Evolutionary conservation across 192 early-diverging fungal genomes (phyloP).

Genomic region (Coemansia sp.): DNA sequence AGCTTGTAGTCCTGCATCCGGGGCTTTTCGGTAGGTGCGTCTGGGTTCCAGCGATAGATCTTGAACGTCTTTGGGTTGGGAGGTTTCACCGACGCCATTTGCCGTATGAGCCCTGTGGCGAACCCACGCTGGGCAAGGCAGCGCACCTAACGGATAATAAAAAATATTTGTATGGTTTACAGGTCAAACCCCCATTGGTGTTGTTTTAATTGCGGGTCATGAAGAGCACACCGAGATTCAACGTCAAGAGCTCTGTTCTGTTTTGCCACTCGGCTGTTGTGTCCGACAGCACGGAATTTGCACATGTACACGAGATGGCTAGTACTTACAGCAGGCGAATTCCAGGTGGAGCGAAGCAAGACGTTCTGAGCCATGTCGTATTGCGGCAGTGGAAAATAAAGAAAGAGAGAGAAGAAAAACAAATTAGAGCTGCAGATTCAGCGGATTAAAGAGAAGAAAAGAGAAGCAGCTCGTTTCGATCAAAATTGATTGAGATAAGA

Average conservation of each 20-base stretch:
- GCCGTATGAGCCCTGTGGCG: conserved; percentile 16
- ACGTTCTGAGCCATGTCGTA: conserved; percentile 17
- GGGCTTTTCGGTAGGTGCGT: conserved; percentile 84
- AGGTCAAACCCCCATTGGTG: not conserved
- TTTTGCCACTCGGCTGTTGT: not conserved
- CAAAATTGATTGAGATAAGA: not conserved
- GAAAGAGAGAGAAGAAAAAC: not conserved
- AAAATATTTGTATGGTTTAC: not conserved
- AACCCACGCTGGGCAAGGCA: conserved; percentile 34
- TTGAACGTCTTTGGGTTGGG: conserved; percentile 82
- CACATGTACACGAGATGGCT: not conserved
- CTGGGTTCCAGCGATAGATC: conserved; percentile 98
- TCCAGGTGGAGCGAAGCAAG: conserved; percentile 17
- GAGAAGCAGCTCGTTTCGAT: not conserved
- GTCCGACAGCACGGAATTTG: not conserved
- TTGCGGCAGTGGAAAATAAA: not conserved
- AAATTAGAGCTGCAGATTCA: conserved; percentile 4
- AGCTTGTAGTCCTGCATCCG: conserved; percentile 83
- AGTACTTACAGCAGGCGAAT: conserved; percentile 36
- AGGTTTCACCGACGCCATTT: conserved; percentile 55
- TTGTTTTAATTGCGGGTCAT: conserved; percentile 3
- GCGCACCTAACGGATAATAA: conserved; percentile 17
- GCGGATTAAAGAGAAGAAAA: not conserved
- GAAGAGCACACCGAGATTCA: not conserved
- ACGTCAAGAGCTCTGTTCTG: not conserved